Conservation (phyloP, 495 filamentous ascomycete genomes). For the Achaetomiella virescens region DNA sequence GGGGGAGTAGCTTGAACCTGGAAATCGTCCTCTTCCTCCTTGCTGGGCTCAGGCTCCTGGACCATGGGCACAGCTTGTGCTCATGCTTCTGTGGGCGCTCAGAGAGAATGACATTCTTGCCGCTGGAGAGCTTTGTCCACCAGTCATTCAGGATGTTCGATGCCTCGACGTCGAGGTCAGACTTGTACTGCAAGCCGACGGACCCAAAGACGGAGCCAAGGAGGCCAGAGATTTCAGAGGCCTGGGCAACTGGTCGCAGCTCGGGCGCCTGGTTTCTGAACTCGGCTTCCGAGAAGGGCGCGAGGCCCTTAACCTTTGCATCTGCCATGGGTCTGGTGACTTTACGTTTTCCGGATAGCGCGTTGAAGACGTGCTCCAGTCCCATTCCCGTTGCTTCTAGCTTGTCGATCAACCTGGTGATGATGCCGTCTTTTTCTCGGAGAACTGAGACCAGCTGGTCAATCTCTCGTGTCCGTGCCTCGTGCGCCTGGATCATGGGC, state of each 20-base stretch:
- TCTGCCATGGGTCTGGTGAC: slow-evolving; percentile 41
- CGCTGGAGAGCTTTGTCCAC: slow-evolving; percentile 43
- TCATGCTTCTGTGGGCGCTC: slow-evolving; percentile 21
- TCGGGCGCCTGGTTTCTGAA: slow-evolving; percentile 39
- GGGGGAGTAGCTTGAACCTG: slow-evolving; percentile 47
- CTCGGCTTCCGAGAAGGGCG: slow-evolving; percentile 41
- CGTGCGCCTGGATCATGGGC: slow-evolving; percentile 59
- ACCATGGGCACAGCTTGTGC: slow-evolving; percentile 21
- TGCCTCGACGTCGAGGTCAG: slow-evolving; percentile 24
- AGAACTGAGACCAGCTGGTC: slow-evolving; percentile 52
- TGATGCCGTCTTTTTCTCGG: slow-evolving; percentile 71
- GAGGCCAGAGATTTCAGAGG: slow-evolving; percentile 31
- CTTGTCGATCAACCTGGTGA: slow-evolving; percentile 70
- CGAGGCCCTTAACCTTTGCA: slow-evolving; percentile 50
- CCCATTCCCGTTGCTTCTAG: slow-evolving; percentile 64
- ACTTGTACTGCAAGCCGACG: slow-evolving; percentile 22
- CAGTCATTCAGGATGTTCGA: slow-evolving; percentile 38
- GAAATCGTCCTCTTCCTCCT: slow-evolving; percentile 37
- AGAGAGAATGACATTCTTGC: slow-evolving; percentile 20
- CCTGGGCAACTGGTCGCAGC: slow-evolving; percentile 19
- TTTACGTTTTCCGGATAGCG: slow-evolving; percentile 49
- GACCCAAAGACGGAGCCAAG: slow-evolving; percentile 32
- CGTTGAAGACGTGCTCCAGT: slow-evolving; percentile 63
- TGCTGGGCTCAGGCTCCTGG: not conserved
- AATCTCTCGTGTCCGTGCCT: slow-evolving; percentile 44